Evolutionary conservation across 2,329 filamentous ascomycete genomes (phyloP).

Genomic region (Cytospora chrysosperma): DNA sequence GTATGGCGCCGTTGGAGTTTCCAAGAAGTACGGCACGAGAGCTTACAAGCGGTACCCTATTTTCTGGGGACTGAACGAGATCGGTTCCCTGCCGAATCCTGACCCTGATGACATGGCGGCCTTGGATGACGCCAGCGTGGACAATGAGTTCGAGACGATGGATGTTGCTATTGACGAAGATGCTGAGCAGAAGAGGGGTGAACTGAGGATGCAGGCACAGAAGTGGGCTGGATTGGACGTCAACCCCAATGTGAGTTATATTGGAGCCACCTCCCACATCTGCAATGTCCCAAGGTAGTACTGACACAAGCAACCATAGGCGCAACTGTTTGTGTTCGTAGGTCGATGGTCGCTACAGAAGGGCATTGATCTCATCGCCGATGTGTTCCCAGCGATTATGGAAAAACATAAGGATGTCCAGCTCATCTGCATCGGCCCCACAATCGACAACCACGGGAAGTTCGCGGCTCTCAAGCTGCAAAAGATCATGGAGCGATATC

Average conservation of each 20-base stretch:
- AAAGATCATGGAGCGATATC: slow-evolving; percentile 63
- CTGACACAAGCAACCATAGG: slow-evolving; percentile 30
- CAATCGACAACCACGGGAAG: slow-evolving; percentile 65
- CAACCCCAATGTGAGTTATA: slow-evolving; percentile 43
- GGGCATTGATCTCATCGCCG: slow-evolving; percentile 64
- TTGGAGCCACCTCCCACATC: fast-evolving
- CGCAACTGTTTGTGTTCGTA: slow-evolving; percentile 67
- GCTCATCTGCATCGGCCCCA: slow-evolving; percentile 60
- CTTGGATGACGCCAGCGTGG: slow-evolving; percentile 55
- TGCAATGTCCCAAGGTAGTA: background rate
- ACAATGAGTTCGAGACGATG: slow-evolving; percentile 44
- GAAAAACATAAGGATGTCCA: slow-evolving; percentile 58
- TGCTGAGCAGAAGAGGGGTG: slow-evolving; percentile 37
- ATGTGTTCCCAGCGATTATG: slow-evolving; percentile 61
- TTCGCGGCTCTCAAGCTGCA: slow-evolving; percentile 64
- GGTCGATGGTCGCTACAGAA: slow-evolving; percentile 70
- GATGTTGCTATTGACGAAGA: slow-evolving; percentile 51
- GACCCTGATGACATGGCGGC: slow-evolving; percentile 62
- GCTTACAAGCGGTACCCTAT: slow-evolving; percentile 60
- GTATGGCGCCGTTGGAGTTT: slow-evolving; percentile 64
- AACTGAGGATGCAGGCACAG: slow-evolving; percentile 60
- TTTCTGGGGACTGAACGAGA: slow-evolving; percentile 62
- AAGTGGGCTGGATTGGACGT: slow-evolving; percentile 65
- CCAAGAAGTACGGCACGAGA: slow-evolving; percentile 58
- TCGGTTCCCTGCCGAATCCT: slow-evolving; percentile 62